Evolutionary conservation across 345 rosid species (phyloP), one percentile per base, ranked within the genome.

Genomic region (Boechera divaricarpa): DNA sequence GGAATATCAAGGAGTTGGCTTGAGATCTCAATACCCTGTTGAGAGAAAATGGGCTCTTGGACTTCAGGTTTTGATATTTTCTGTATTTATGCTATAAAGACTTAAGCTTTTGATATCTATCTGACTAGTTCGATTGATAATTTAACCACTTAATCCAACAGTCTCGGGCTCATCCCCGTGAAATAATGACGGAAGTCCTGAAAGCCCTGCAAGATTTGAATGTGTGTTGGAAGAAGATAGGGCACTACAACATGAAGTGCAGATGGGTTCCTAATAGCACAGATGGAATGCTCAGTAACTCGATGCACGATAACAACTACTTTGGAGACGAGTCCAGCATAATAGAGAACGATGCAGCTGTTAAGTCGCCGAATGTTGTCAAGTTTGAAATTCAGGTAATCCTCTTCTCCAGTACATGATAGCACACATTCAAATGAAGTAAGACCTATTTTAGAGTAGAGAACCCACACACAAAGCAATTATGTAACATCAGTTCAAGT

Each of bases 11-110:
- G 96, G 90, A 73, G 81, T 79, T 48, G 86, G 91, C 63, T 77
- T 84, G 63, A 86, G 86, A 70, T 77, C 91, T 52, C 93, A 89
- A 78, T 79, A 72, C 73, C 86, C 86, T 8, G 83, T 70, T 61
- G 91, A 87, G 59, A 84, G 90, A 81, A 95, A 92, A 87, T 95
- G 97, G 96, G 91, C 94, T 79, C 94, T 95, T 74, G 98, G 99
- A 66, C 89, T 95, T 72, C 93, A 93, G 97, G 99, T 95, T 67
- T 66, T 64, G 33, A 62, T 44, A 48, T 15, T 77, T 52, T 56
- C 31, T 42, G 2, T n/a, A 13, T 56, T 15, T 24, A 31, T 8
- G 16, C 45, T 67, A 41, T 57, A 33, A 15, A 42, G 4, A 5
- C 35, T 33, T 15, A 18, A 70, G 76, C 57, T 28, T 51, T 72